phyloP scores from a whole-genome alignment of 495 filamentous ascomycete species.

The Amniculicola lignicola region DNA sequence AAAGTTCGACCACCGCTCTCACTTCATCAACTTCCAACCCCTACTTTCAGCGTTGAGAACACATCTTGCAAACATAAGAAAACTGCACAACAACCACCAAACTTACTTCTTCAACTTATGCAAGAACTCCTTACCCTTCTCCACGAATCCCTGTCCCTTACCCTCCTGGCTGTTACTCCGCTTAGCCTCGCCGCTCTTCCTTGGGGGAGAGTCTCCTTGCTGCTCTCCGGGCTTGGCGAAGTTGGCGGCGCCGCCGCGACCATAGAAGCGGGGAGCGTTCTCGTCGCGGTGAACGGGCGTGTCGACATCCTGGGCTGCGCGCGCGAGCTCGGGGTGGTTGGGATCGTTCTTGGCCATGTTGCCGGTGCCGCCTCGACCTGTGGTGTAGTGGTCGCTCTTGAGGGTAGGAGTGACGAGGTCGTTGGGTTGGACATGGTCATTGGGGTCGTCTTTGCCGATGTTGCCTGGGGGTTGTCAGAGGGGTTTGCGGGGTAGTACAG shows the following conservation, averaged over 20 bases:
- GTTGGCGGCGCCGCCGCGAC: conserved; percentile 44
- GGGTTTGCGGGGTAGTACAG: neutral
- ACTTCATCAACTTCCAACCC: too few relatives aligned
- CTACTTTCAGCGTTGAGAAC: too few relatives aligned
- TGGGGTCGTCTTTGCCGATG: conserved; percentile 57
- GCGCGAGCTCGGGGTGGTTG: conserved; percentile 58
- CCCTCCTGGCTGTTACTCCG: conserved; percentile 33
- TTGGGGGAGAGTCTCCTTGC: conserved; percentile 8
- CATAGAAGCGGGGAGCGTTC: conserved; percentile 41
- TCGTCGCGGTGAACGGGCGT: conserved; percentile 47
- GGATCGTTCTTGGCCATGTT: conserved; percentile 44
- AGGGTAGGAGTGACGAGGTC: conserved; percentile 79
- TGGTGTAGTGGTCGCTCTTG: conserved; percentile 78
- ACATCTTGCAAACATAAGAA: too few relatives aligned
- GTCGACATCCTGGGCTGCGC: conserved; percentile 77
- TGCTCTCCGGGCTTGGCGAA: conserved; percentile 16
- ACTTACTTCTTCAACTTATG: conserved; percentile 31
- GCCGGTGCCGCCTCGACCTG: conserved; percentile 62
- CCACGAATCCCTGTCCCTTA: conserved; percentile 32
- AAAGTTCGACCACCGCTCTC: too few relatives aligned
- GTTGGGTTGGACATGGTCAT: conserved; percentile 47
- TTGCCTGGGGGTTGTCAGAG: conserved; percentile 56
- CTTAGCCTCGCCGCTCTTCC: conserved; percentile 19
- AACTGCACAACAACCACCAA: too few relatives aligned
- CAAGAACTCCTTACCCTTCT: conserved; percentile 40